Base-by-base conservation (phyloP, 495 filamentous ascomycete genomes). In the Tricharina praecox region DNA sequence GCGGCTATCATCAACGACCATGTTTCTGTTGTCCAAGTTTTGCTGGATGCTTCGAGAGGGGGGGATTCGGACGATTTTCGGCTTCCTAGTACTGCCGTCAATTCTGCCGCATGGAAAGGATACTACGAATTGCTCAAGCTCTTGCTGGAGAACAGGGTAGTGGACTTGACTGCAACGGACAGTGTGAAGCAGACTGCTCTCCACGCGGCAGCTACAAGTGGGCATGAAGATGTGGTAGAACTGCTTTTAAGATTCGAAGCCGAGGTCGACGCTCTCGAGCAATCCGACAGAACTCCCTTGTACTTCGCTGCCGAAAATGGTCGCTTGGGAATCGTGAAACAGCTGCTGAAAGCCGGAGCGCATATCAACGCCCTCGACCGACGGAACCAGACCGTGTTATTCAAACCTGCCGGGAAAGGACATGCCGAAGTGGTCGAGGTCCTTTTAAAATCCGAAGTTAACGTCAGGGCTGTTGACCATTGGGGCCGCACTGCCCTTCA, bases 401-500 rank as follows among this genome's bases (percentile, higher is more conserved):
- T 28, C 19, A 16, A 50, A 25, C 47, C 47, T 45, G 35, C 47
- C 23, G 25, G 37, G 20, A 24, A 23, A 49, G 48, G 50, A 2
- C 20, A 60, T 18, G 13, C 15, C 2, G 23, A 19, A 1, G 23
- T 53, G 30, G 49, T 58, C 16, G 25, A 54, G 20, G n/a, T 16
- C 3, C 49, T 63, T 3, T 32, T 62, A n/a, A 18, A 43, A 18
- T 35, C 35, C 4, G 53, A 51, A 7, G 53, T 59, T 23, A 23
- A 50, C 23, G 41, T 58, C 4, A 37, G 60, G 20, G 23, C 35
- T 1, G 28, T 41, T 21, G 53, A 57, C 43, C 3, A 37, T 19
- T 23, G 21, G 23, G 34, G 53, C 18, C 50, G 53, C 25, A 62
- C 53, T 25, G 42, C 56, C 11, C 42, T 63, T 21, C 50, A 58